Base-by-base conservation (phyloP, 2,329 filamentous ascomycete genomes). In the Colletotrichum aenigma region DNA sequence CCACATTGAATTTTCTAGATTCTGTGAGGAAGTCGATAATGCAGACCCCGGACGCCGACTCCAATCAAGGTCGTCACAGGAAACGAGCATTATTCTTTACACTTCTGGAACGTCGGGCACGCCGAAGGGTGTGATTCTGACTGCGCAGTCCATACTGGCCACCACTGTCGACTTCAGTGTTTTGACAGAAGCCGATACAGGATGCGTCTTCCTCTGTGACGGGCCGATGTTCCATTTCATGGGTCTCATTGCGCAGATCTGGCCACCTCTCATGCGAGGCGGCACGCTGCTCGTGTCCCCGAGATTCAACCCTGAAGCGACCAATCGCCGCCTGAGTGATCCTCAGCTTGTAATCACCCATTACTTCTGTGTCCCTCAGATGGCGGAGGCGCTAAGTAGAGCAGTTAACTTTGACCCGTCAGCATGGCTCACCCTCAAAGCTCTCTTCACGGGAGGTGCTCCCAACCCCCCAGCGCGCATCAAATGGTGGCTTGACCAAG, bases 141-240 rank as follows among this genome's bases (percentile, higher is more conserved):
- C 58, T 16, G 70, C 43, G 6, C 21, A 24, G 36, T 52, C 56
- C 7, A 74, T 76, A 13, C 13, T 74, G 56, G 64, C 70, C 3
- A 74, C 74, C 15, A 74, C 70, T 4, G 6, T 68, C 21, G 68
- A 74, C 58, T 76, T 76, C 24, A 43, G 74, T 21, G 65, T 74
- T 4, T 21, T 76, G 18, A 43, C 70, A 6, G 74, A 76, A 24
- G 64, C 56, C 13, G 74, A 76, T 15, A 66, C 74, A 24, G 64
- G 34, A 4, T 74, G 56, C 28, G 65, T 74, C n/a, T 76, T 74
- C n/a, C 70, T 76, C 32, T 76, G 74, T 34, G 74, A 76, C 28
- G 74, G 74, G 7, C 74, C 74, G 15, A 76, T 76, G 74, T 76
- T 76, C 56, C 70, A 76, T 13, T 60, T 76, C 48, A 76, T 76